These are phyloP conservation scores for Fomitiporia mediterranea DNA, from an alignment of 1,284 basidiomycete genomes.

Conservation along the genomic window DNA sequence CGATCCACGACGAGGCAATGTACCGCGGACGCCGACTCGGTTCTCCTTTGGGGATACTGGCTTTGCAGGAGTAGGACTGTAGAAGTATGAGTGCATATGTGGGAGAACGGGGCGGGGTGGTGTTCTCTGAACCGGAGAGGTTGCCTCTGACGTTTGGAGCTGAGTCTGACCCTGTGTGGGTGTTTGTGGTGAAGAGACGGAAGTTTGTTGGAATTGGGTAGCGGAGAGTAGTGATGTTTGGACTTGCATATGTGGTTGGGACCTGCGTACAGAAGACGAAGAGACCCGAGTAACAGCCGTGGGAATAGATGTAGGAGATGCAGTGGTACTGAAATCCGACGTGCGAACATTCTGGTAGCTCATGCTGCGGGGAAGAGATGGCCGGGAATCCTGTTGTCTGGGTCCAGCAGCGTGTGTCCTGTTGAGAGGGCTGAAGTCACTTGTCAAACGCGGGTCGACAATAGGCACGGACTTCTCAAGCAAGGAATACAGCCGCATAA, in stretches of 20 bases:
- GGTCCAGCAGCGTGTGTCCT: not conserved
- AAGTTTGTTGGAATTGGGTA: not conserved
- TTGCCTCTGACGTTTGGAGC: not conserved
- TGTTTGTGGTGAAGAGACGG: not conserved
- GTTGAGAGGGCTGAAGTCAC: not conserved
- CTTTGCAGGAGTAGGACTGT: constrained; percentile 1
- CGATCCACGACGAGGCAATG: constrained; percentile 16
- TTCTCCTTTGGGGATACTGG: constrained; percentile 15
- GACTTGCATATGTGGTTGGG: not conserved
- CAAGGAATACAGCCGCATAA: constrained; percentile 12
- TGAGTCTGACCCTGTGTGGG: not conserved
- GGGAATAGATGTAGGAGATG: not conserved
- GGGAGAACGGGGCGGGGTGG: constrained; percentile 16
- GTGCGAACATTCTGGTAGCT: constrained; percentile 7
- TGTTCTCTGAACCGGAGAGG: constrained; percentile 8
- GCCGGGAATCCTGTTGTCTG: not conserved
- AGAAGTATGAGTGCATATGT: constrained; percentile 14
- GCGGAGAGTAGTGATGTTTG: constrained; percentile 8
- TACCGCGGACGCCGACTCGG: not conserved
- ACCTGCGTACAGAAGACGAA: not conserved
- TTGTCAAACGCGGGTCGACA: not conserved
- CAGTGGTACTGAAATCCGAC: not conserved
- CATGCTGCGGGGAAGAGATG: constrained; percentile 5
- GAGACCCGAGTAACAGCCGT: not conserved
- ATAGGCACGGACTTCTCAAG: constrained; percentile 12